Base-by-base conservation (phyloP, 495 filamentous ascomycete genomes). In the Podospora sp. region DNA sequence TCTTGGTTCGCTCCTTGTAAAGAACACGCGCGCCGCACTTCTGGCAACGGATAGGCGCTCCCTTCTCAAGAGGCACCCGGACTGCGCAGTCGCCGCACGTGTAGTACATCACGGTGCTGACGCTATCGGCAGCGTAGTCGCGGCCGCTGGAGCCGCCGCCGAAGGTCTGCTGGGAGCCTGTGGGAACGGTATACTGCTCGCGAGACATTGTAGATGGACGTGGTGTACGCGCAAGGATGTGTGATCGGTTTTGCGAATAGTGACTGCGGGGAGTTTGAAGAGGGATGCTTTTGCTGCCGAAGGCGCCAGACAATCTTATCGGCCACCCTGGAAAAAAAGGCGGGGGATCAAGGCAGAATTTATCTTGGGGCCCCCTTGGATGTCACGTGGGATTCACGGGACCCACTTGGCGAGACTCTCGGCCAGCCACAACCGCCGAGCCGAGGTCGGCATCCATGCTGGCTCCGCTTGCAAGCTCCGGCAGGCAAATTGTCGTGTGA, bases 1-100 rank as follows among this genome's bases (percentile, higher is more conserved):
- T 86, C 85, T 97, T 97, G 35, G 95, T 99, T 72, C 95, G 81
- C 87, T 97, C 92, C 86, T 99, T 99, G 79, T 97, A 97, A 67
- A 99, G 81, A 60, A 99, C 92, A 67, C 95, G 90, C 75, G 97
- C 93, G 25, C 95, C 96, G 76, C 95, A 99, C 79, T 94, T 92
- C 80, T 94, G 92, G 83, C 95, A 99, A 26, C 95, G 88, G 71
- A 98, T 96, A 63, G 91, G 89, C 71, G 96, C 93, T 63, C 88
- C 92, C 67, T 90, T 86, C 79, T 92, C 91, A 71, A 98, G 82
- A 9, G 88, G 84, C 22, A 97, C 92, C 65, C 90, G 89, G 62
- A 86, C 80, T 65, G 91, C 91, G 84, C 95, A 99, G 81, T 97
- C 93, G 76, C 93, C 95, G 83, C 95, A 99, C 60, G 91, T 84